A percentile compares a stretch with the other conserved stretches of the same genome.
Evolutionary conservation across 1,139 yeast genomes (phyloP).

Genomic region (Lizanozyma gosingica): DNA sequence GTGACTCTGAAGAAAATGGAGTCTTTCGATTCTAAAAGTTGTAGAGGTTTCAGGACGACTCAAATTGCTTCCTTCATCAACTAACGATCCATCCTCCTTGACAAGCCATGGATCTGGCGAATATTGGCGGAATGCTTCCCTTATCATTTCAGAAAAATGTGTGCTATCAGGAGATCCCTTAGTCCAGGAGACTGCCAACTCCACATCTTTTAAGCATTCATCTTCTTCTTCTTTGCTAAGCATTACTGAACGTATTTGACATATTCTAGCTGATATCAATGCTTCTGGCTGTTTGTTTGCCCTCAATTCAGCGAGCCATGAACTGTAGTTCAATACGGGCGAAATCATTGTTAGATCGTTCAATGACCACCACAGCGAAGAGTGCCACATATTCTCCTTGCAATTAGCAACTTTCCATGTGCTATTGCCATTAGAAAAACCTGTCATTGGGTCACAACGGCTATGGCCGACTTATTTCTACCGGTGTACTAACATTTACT

Average conservation of each 20-base stretch:
- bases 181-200: background rate
- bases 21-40: slow-evolving; percentile 6
- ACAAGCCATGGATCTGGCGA: slow-evolving; percentile 4
- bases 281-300: background rate
- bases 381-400: too few species aligned
- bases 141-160: background rate
- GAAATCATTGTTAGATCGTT: too few species aligned
- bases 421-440: too few species aligned
- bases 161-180: background rate
- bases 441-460: too few species aligned
- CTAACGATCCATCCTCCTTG: slow-evolving; percentile 11
- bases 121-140: background rate
- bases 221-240: background rate
- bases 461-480: too few species aligned
- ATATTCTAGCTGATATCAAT: background rate
- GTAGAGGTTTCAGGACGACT: slow-evolving; percentile 10
- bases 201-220: background rate
- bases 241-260: background rate
- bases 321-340: background rate
- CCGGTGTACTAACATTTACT: too few species aligned
- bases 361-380: too few species aligned
- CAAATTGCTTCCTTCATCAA: slow-evolving; percentile 9
- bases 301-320: background rate
- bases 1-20: slow-evolving; percentile 19
- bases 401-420: too few species aligned